phyloP scores from a whole-genome alignment of 352 stramenopile genomes.

The Phytopythium montanum region DNA sequence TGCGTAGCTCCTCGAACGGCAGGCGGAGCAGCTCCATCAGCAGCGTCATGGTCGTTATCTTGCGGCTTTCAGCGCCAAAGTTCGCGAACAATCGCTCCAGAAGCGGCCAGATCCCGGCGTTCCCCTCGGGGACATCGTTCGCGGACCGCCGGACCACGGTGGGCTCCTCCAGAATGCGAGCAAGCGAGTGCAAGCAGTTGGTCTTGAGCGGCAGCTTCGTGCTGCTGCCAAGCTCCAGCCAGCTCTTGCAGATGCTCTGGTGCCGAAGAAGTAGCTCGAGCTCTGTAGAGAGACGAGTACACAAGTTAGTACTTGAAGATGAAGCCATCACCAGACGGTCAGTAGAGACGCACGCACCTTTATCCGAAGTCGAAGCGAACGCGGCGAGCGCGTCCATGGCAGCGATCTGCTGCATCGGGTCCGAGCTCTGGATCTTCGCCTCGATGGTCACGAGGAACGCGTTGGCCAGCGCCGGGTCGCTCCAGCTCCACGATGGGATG shows the following conservation, averaged over 20 bases:
- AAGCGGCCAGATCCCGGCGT: slow-evolving; percentile 62
- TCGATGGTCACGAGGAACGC: slow-evolving; percentile 76
- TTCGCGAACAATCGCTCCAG: slow-evolving; percentile 63
- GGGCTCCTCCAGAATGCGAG: slow-evolving; percentile 41
- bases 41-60: slow-evolving; percentile 51
- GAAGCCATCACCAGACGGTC: background rate
- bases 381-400: slow-evolving; percentile 81
- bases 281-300: slow-evolving; percentile 37
- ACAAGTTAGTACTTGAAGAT: too few relatives aligned
- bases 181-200: slow-evolving; percentile 69
- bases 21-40: slow-evolving; percentile 80
- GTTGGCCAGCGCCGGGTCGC: slow-evolving; percentile 65
- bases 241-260: slow-evolving; percentile 53
- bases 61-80: slow-evolving; percentile 48
- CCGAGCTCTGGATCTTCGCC: slow-evolving; percentile 54
- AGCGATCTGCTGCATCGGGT: slow-evolving; percentile 74
- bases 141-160: slow-evolving; percentile 38
- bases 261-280: slow-evolving; percentile 71
- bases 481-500: slow-evolving; percentile 76
- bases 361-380: slow-evolving; percentile 75
- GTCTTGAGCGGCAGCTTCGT: slow-evolving; percentile 71
- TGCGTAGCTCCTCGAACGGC: slow-evolving; percentile 81
- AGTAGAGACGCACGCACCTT: slow-evolving; percentile 20
- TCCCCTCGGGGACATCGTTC: slow-evolving; percentile 40
- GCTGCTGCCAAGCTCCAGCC: slow-evolving; percentile 52